phyloP scores from a whole-genome alignment of 352 stramenopile species.

The Thalassiosira delicatula region DNA sequence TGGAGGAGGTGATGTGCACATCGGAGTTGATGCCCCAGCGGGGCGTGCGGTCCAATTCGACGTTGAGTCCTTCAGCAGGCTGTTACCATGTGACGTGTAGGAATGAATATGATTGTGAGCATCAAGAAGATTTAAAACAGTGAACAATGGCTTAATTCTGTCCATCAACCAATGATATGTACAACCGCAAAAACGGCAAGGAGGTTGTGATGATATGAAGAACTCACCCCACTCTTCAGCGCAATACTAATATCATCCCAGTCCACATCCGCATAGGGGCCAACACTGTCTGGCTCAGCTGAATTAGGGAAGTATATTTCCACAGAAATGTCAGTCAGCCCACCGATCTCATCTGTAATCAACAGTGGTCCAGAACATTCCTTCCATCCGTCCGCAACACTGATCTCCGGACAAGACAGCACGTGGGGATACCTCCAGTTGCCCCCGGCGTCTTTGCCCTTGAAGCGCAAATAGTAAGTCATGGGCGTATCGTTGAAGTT shows the following conservation, averaged over 20 bases:
- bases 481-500: conserved; percentile 8
- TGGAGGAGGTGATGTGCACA: conserved; percentile 62
- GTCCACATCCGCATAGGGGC: conserved; percentile 50
- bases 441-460: background rate
- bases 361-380: conserved; percentile 45
- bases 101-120: too few relatives aligned
- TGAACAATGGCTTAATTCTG: too few relatives aligned
- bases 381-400: conserved; percentile 28
- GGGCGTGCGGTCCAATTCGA: conserved; percentile 4
- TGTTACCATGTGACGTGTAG: too few relatives aligned
- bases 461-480: conserved; percentile 37
- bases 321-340: background rate
- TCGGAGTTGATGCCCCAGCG: conserved; percentile 61
- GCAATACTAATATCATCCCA: conserved; percentile 66
- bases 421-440: background rate
- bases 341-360: conserved; percentile 38
- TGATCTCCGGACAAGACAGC: conserved; percentile 33
- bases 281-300: background rate
- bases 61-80: conserved; percentile 47
- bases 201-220: too few relatives aligned
- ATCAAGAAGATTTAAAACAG: too few relatives aligned
- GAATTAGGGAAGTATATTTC: conserved; percentile 8
- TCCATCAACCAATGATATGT: background rate
- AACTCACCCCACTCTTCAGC: conserved; percentile 54
- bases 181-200: background rate